A percentile compares a stretch with the other conserved stretches of the same genome.
These are phyloP conservation scores for Venturia oleaginea DNA, from an alignment of 2,329 filamentous ascomycete species.

Conservation along the genomic window DNA sequence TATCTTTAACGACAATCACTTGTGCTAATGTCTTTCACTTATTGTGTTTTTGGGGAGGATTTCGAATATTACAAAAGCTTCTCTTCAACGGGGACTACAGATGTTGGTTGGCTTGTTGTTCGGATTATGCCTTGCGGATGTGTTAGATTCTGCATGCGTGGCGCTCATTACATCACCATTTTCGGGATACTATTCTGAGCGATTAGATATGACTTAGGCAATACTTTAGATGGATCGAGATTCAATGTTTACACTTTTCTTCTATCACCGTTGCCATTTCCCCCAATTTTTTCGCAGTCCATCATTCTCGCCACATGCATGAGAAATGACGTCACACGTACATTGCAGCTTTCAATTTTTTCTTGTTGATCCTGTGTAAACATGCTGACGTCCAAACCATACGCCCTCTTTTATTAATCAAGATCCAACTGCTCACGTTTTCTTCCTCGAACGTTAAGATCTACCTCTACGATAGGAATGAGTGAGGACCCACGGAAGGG, in stretches of 20 bases:
- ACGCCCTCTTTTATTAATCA: not conserved
- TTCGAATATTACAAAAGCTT: not conserved
- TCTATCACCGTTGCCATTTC: not conserved
- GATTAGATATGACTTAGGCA: not conserved
- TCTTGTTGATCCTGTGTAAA: too few relatives aligned
- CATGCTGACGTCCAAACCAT: too few relatives aligned
- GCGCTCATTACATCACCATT: not conserved
- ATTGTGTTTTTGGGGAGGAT: not conserved
- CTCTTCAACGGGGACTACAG: not conserved
- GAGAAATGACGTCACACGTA: too few relatives aligned
- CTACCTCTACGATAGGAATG: too few relatives aligned
- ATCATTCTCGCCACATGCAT: too few relatives aligned
- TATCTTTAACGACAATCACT: slow-evolving; percentile 6
- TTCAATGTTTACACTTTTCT: not conserved
- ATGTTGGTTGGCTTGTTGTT: not conserved
- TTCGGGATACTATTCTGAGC: not conserved
- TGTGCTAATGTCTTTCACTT: slow-evolving; percentile 9
- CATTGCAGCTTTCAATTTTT: too few relatives aligned
- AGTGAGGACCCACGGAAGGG: too few relatives aligned
- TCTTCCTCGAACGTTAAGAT: too few relatives aligned
- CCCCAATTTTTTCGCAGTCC: too few relatives aligned
- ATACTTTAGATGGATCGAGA: not conserved
- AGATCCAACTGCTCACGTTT: not conserved
- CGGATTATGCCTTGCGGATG: not conserved
- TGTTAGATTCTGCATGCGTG: not conserved